Percentiles rank a stretch among this genome's conserved stretches.
phyloP scores from a whole-genome alignment of 306 rosid genomes.

The Lithocarpus polystachyus region DNA sequence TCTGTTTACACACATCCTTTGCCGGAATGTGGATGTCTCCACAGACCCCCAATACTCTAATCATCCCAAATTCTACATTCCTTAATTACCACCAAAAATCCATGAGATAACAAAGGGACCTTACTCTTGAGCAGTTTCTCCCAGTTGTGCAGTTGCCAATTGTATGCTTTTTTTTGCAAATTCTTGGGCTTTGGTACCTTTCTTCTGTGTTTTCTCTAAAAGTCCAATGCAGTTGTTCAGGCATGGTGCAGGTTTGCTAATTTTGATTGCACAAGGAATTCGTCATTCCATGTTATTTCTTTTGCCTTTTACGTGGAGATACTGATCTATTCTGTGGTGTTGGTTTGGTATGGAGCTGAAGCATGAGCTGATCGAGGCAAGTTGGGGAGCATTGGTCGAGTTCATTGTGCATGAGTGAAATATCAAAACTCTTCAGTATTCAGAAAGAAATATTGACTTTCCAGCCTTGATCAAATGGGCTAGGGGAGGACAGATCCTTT shows the following conservation, averaged over 20 bases:
- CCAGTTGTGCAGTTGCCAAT: slow-evolving; percentile 4
- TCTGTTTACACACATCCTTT: slow-evolving; percentile 86
- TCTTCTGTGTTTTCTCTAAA: slow-evolving; percentile 17
- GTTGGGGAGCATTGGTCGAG: neutral
- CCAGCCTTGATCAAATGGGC: neutral
- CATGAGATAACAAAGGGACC: slow-evolving; percentile 24
- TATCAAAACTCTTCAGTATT: neutral
- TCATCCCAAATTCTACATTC: slow-evolving; percentile 28
- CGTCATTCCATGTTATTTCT: slow-evolving; percentile 10
- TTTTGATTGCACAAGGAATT: slow-evolving; percentile 26
- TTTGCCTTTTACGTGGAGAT: slow-evolving; percentile 22
- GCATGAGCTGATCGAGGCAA: neutral
- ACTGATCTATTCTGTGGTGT: neutral
- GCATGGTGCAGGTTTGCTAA: slow-evolving; percentile 28
- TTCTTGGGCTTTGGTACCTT: slow-evolving; percentile 21
- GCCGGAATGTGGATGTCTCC: slow-evolving; percentile 93
- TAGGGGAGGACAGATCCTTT: slow-evolving; percentile 1
- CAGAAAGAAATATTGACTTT: neutral
- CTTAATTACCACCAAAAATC: slow-evolving; percentile 16
- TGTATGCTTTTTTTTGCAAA: neutral
- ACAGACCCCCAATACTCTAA: slow-evolving; percentile 39
- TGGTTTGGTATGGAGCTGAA: neutral
- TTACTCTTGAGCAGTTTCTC: slow-evolving; percentile 19
- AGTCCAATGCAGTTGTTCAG: slow-evolving; percentile 2
- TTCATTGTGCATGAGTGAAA: neutral